A percentile compares a stretch with the other conserved stretches of the same genome.
phyloP scores from a whole-genome alignment of 176 grass and related monocot species.

The Neostapfia colusana region DNA sequence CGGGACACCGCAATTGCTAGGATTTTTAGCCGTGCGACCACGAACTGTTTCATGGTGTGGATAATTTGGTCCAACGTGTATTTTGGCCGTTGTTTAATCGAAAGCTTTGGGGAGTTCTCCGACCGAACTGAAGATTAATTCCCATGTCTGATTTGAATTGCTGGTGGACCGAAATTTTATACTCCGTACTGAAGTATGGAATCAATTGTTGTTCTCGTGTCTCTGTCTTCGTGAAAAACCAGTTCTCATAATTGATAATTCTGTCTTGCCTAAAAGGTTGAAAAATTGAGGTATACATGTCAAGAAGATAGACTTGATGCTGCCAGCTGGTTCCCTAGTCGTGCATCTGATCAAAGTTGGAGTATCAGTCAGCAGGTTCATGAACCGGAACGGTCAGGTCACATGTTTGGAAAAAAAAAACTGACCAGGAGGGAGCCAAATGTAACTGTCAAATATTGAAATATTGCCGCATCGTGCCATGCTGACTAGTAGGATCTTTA shows the following conservation, averaged over 20 bases:
- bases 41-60: not conserved
- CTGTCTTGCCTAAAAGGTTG: not conserved
- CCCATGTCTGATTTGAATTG: not conserved
- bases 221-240: not conserved
- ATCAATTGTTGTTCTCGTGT: not conserved
- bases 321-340: not conserved
- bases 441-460: not conserved
- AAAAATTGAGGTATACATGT: not conserved
- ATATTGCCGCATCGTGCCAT: not conserved
- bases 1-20: not conserved
- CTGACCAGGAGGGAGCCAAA: not conserved
- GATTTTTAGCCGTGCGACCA: not conserved
- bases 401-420: not conserved
- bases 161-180: too few relatives aligned
- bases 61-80: slow-evolving; percentile 7
- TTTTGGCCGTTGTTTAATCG: not conserved
- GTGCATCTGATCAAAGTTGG: not conserved
- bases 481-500: not conserved
- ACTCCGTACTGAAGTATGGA: too few relatives aligned
- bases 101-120: not conserved
- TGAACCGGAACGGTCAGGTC: not conserved
- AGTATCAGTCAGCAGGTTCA: not conserved
- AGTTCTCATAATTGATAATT: not conserved
- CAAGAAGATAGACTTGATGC: not conserved
- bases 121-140: not conserved